These are phyloP conservation scores for Hypoxylon sp. DNA, from an alignment of 2,329 filamentous ascomycete species.

Conservation along the genomic window DNA sequence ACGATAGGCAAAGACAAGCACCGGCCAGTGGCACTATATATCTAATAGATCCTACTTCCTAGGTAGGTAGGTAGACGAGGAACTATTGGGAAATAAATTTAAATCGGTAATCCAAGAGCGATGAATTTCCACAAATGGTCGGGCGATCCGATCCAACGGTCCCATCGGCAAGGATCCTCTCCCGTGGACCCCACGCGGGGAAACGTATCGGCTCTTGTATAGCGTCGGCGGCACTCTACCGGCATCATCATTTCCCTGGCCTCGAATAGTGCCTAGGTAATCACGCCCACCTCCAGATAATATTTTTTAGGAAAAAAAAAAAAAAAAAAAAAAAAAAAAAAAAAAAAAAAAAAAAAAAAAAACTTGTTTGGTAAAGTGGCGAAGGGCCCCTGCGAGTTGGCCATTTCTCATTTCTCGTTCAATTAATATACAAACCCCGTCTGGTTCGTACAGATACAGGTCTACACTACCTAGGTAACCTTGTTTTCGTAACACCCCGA, in stretches of 20 bases:
- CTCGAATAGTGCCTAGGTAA: neutral
- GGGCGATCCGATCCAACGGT: constrained; percentile 34
- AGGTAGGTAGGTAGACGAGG: neutral
- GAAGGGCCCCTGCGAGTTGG: constrained; percentile 29
- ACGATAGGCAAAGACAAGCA: too few relatives aligned
- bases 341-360: neutral
- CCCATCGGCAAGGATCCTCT: constrained; percentile 7
- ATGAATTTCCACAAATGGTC: constrained; percentile 7
- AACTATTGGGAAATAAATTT: neutral
- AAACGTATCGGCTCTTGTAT: constrained; percentile 39
- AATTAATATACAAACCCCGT: constrained; percentile 27
- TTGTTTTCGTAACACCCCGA: constrained; percentile 18
- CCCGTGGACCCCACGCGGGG: constrained; percentile 40
- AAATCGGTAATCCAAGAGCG: neutral
- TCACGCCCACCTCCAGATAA: too few relatives aligned
- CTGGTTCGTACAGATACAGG: constrained; percentile 27
- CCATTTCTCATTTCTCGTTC: constrained; percentile 36
- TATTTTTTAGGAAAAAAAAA: neutral
- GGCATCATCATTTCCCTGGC: constrained; percentile 27
- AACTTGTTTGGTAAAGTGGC: constrained; percentile 23
- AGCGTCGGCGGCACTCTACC: constrained; percentile 9
- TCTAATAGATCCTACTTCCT: neutral
- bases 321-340: neutral
- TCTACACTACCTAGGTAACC: constrained; percentile 23
- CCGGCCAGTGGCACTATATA: neutral